These are phyloP conservation scores for Fusarium sarcochroum DNA, from an alignment of 2,329 filamentous ascomycete species.

Conservation along the genomic window DNA sequence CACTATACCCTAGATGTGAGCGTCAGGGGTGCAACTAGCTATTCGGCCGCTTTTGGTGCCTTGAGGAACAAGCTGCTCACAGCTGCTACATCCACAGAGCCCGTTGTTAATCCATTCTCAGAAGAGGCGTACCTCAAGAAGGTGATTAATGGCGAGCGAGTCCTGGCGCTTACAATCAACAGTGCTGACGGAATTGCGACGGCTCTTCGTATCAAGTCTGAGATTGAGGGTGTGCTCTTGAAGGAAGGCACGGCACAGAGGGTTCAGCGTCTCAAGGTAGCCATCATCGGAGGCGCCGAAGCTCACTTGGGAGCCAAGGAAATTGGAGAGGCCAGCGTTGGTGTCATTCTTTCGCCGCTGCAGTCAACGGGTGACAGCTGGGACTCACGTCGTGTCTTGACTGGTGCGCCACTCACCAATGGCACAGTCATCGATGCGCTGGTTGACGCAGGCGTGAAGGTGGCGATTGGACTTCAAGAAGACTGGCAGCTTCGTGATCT, in stretches of 20 bases:
- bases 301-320: constrained; percentile 71
- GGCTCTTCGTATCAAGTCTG: constrained; percentile 69
- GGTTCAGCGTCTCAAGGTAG: constrained; percentile 61
- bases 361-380: constrained; percentile 68
- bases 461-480: constrained; percentile 71
- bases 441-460: constrained; percentile 69
- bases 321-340: constrained; percentile 68
- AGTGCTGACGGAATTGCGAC: constrained; percentile 74
- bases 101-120: constrained; percentile 58
- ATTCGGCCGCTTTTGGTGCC: constrained; percentile 67
- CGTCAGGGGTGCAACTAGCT: constrained; percentile 60
- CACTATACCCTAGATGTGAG: constrained; percentile 69
- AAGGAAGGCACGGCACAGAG: constrained; percentile 5
- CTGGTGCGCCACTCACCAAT: constrained; percentile 76
- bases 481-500: constrained; percentile 74
- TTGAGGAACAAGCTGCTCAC: constrained; percentile 68
- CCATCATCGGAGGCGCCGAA: constrained; percentile 74
- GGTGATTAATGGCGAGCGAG: constrained; percentile 67
- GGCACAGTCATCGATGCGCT: constrained; percentile 72
- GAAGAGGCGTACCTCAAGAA: constrained; percentile 66
- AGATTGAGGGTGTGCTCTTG: constrained; percentile 63
- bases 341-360: constrained; percentile 72
- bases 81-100: constrained; percentile 59
- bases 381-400: constrained; percentile 73
- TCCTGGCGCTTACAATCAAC: constrained; percentile 71